phyloP scores from a whole-genome alignment of 139 green algal species.

The Edaphochlamys debaryana region DNA sequence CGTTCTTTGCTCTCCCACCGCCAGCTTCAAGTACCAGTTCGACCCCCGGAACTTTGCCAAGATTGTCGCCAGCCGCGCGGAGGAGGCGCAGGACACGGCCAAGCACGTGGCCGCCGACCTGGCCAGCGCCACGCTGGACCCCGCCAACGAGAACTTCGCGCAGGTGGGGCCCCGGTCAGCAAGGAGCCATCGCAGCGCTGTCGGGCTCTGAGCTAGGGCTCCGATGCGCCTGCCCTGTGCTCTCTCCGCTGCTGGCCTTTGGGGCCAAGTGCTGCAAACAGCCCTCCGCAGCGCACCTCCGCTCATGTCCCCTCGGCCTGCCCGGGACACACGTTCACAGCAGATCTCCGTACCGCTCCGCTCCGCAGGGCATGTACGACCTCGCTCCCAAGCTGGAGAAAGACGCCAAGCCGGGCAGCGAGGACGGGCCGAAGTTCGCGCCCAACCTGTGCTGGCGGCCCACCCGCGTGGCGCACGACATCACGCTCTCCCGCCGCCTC shows the following conservation, averaged over 20 bases:
- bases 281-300: too few relatives aligned
- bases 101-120: conserved; percentile 58
- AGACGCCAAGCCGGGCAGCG: not conserved
- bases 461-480: conserved; percentile 68
- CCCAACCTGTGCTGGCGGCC: conserved; percentile 65
- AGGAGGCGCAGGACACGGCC: conserved; percentile 51
- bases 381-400: conserved; percentile 46
- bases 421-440: conserved; percentile 43
- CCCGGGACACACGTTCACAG: too few relatives aligned
- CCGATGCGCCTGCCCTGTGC: too few relatives aligned
- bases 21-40: conserved; percentile 46
- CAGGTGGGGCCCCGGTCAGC: too few relatives aligned
- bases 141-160: conserved; percentile 56
- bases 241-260: too few relatives aligned
- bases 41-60: conserved; percentile 60
- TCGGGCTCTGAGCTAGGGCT: too few relatives aligned
- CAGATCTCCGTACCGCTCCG: too few relatives aligned
- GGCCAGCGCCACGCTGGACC: conserved; percentile 47
- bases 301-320: too few relatives aligned
- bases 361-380: conserved; percentile 57
- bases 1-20: too few relatives aligned
- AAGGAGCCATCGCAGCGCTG: too few relatives aligned
- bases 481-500: conserved; percentile 67
- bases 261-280: too few relatives aligned
- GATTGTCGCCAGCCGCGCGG: conserved; percentile 49